These are phyloP conservation scores for Diaporthe destruens DNA, from an alignment of 2,329 filamentous ascomycete genomes.

Conservation along the genomic window DNA sequence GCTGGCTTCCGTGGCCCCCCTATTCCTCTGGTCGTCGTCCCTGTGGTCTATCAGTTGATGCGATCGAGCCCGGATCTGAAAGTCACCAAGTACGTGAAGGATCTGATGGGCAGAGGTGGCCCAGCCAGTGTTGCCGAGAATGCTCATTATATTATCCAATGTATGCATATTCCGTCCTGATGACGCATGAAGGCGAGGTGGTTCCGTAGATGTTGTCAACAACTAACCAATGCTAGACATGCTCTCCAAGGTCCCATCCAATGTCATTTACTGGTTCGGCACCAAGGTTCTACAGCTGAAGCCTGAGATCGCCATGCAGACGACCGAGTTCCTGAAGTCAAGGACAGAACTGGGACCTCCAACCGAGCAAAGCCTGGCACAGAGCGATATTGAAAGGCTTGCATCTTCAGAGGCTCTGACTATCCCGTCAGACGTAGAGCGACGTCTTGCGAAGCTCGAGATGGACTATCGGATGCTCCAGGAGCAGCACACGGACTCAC, in stretches of 20 bases:
- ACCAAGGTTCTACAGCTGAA: conserved; percentile 38
- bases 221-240: neutral
- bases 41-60: conserved; percentile 38
- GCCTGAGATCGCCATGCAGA: conserved; percentile 33
- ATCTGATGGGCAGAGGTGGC: conserved; percentile 18
- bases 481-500: conserved; percentile 32
- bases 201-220: neutral
- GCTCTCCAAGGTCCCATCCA: conserved; percentile 37
- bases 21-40: conserved; percentile 37
- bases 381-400: no score
- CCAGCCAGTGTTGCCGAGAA: conserved; percentile 37
- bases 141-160: conserved; percentile 37
- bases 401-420: neutral
- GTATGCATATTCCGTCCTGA: neutral
- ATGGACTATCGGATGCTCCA: conserved; percentile 35
- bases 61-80: conserved; percentile 31
- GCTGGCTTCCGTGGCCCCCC: conserved; percentile 36
- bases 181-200: neutral
- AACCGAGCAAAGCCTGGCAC: no score
- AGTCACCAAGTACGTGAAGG: conserved; percentile 16
- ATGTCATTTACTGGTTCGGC: conserved; percentile 39
- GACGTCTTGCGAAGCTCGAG: conserved; percentile 40
- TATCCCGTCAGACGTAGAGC: conserved; percentile 29
- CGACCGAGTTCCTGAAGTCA: conserved; percentile 39
- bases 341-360: conserved; percentile 27